These are phyloP conservation scores for Verticillium nonalfalfae DNA, from an alignment of 2,329 filamentous ascomycete genomes.

Conservation along the genomic window DNA sequence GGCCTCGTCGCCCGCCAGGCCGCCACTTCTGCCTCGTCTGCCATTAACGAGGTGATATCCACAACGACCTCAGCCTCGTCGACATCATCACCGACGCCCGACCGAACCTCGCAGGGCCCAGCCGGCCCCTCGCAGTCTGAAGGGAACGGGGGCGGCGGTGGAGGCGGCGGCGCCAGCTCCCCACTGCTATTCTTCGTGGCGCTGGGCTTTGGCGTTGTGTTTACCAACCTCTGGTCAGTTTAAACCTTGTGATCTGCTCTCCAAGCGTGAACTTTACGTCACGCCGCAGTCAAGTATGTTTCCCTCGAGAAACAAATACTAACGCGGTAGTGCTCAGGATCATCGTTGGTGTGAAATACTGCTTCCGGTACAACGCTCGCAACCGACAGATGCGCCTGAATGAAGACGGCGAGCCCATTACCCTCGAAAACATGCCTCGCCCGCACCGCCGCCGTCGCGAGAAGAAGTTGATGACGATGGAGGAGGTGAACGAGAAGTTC, in stretches of 20 bases:
- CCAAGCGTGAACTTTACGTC: not conserved
- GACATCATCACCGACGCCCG: slow-evolving; percentile 11
- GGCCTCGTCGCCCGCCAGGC: slow-evolving; percentile 23
- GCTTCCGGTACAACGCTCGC: slow-evolving; percentile 95
- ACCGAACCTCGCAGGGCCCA: not conserved
- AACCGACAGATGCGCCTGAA: slow-evolving; percentile 73
- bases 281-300: not conserved
- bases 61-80: slow-evolving; percentile 1
- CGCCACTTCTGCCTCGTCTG: slow-evolving; percentile 7
- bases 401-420: slow-evolving; percentile 83
- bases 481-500: slow-evolving; percentile 97
- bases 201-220: slow-evolving; percentile 93
- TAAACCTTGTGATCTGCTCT: not conserved
- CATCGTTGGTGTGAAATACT: slow-evolving; percentile 98
- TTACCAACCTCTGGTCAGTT: slow-evolving; percentile 93
- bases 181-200: slow-evolving; percentile 77
- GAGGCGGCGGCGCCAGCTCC: slow-evolving; percentile 28
- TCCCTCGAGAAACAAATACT: not conserved
- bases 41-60: not conserved
- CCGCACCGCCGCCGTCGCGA: slow-evolving; percentile 83
- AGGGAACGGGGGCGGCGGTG: slow-evolving; percentile 6
- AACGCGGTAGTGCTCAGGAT: slow-evolving; percentile 58
- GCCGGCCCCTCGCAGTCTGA: not conserved
- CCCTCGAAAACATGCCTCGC: slow-evolving; percentile 75
- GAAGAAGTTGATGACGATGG: slow-evolving; percentile 99